Evolutionary conservation across 1,284 basidiomycete species (phyloP), one percentile per base, ranked within the genome.

Genomic region (Thecaphora frezii): DNA sequence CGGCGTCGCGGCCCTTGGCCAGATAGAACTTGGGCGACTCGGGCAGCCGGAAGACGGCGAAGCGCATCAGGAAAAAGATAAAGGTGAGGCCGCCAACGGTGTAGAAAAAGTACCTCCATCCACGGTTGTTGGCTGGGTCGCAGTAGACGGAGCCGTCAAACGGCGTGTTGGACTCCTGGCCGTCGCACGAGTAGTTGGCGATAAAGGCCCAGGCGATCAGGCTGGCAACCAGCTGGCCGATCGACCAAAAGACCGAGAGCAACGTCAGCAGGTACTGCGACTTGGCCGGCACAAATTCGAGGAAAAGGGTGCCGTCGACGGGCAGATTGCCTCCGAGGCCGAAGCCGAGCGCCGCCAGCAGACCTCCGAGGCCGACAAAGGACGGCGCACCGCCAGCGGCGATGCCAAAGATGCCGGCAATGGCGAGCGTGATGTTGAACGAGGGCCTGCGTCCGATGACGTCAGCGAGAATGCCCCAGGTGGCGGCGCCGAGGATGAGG

Each of bases 21-120:
- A 78, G 58, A 41, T 77, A 66, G 58, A 49, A 78, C 62, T 78
- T 78, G 54, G 76, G 76, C 48, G 75, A 77, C 51, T 78, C 76
- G 37, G 76, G 76, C 26, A 78, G 67, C 19, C 58, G 60, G 58
- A 78, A 76, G 47, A 78, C 54, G 37, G 69, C 59, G 57, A 76
- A 77, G 33, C 76, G 75, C 24, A 53, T 39, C 46, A 78, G 46
- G 46, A 74, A 78, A 50, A 70, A 63, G 48, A 66, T 42, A 41
- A 78, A 67, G 8, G 76, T 78, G 44, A 76, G 50, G 10, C 66
- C 65, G 30, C 76, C 76, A 13, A 76, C 64, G 18, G 69, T 70
- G 57, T 71, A 78, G 54, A 72, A 72, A 23, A 66, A 62, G 61
- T 78, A 78, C 23, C 76, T 58, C 76, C 76, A 78, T 36, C 76